These are phyloP conservation scores for Haplosporangium sp. DNA, from an alignment of 371 early-diverging fungal species.

Conservation along the genomic window DNA sequence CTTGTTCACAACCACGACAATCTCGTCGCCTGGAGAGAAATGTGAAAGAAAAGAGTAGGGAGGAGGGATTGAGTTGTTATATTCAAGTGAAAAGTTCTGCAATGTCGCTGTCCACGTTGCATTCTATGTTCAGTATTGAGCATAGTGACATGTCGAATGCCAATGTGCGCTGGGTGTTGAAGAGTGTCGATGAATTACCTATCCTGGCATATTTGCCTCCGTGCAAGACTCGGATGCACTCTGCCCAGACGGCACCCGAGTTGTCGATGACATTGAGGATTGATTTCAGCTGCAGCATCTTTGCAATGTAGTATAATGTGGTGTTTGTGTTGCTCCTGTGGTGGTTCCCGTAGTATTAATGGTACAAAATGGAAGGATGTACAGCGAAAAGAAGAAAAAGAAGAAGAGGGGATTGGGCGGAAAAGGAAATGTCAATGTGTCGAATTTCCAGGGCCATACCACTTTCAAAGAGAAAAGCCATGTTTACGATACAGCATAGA, in stretches of 20 bases:
- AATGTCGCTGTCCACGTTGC: too few species aligned
- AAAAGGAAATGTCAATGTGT: too few species aligned
- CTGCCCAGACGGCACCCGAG: constrained; percentile 93
- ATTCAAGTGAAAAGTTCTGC: background rate
- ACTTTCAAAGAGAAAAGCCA: too few species aligned
- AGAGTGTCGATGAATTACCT: constrained; percentile 52
- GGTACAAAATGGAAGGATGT: background rate
- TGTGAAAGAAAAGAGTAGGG: background rate
- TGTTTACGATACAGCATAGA: too few species aligned
- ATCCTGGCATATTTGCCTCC: constrained; percentile 83
- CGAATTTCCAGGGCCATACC: too few species aligned
- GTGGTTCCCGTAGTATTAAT: background rate
- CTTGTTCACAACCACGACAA: constrained; percentile 95
- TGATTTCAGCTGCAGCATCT: constrained; percentile 88
- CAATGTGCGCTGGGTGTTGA: background rate
- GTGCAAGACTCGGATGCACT: constrained; percentile 95
- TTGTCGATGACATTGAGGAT: constrained; percentile 94
- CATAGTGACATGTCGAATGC: background rate
- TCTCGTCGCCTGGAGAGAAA: constrained; percentile 85
- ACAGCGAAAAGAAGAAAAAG: constrained; percentile 4
- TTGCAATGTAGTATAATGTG: background rate
- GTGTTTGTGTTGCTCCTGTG: background rate
- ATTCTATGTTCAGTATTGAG: background rate
- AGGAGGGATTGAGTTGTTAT: background rate
- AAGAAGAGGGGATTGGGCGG: background rate